phyloP scores from a whole-genome alignment of 306 rosid genomes.

The Quercus agrifolia region DNA sequence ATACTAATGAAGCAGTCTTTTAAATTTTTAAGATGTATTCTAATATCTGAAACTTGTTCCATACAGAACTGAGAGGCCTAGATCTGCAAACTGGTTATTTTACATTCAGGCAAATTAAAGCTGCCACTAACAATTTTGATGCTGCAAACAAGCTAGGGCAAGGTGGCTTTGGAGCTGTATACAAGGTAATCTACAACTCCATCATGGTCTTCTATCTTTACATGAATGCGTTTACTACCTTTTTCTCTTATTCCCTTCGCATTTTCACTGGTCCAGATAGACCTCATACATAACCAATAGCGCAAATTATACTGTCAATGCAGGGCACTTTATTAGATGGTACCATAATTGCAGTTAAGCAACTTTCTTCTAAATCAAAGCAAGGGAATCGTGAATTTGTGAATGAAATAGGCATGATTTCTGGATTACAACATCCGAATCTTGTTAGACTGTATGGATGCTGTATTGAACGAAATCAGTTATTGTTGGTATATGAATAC shows the following conservation, averaged over 20 bases:
- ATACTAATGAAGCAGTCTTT: not conserved
- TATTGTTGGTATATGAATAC: constrained; percentile 17
- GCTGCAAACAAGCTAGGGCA: constrained; percentile 58
- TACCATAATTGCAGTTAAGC: constrained; percentile 25
- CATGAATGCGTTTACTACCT: not conserved
- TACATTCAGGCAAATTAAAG: constrained; percentile 22
- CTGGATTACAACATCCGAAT: constrained; percentile 26
- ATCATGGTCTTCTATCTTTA: not conserved
- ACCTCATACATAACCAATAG: not conserved
- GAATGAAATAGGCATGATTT: constrained; percentile 29
- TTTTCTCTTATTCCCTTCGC: not conserved
- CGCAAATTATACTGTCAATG: not conserved
- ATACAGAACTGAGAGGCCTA: constrained; percentile 12
- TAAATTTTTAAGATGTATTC: not conserved
- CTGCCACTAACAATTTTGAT: constrained; percentile 59
- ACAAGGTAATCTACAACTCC: constrained; percentile 42
- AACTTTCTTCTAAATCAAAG: constrained; percentile 27
- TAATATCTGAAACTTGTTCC: not conserved
- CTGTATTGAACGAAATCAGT: constrained; percentile 24
- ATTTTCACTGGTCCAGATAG: not conserved
- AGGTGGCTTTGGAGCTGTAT: constrained; percentile 81
- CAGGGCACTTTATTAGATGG: constrained; percentile 24
- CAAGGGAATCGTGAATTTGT: constrained; percentile 29
- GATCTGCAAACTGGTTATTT: constrained; percentile 25
- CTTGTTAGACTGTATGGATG: constrained; percentile 23